Base-by-base conservation (phyloP, 1,284 basidiomycete genomes). In the Moesziomyces globuligerus region DNA sequence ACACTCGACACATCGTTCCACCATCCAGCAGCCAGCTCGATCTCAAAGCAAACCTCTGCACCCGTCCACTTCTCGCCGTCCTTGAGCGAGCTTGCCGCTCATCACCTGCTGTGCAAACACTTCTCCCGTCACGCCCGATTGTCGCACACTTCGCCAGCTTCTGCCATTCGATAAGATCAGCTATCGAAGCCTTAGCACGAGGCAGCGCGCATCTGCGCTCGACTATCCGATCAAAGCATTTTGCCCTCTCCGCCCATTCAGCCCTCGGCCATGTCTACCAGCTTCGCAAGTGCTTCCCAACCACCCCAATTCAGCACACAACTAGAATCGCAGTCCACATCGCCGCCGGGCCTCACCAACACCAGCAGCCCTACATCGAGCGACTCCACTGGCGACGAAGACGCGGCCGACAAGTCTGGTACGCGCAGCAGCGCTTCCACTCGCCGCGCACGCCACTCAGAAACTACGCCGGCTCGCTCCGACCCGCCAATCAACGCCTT, bases 331-430 rank as follows among this genome's bases (percentile, higher is more conserved):
- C 59, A 48, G 4, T 65, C 60, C 37, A 57, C 50, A 10, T 68
- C 70, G 21, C 70, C 65, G 32, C 70, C 70, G 4, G 57, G 56
- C 34, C 56, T 72, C 32, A 72, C 70, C 18, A 53, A 39, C 32
- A 50, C 65, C 25, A 65, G 60, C 50, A 68, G 65, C 28, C 70
- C 70, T 9, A 56, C 65, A 20, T 72, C 70, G 1, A 68, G 60
- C 53, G 70, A 69, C 41, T 72, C 70, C 1, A 65, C 53, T 2
- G 70, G 60, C 39, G 70, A 72, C 49, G 65, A 68, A 39, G 56
- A 65, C 44, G 48, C 29, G 24, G 21, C 46, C 46, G 45, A 47
- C 40, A 55, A 55, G n/a, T 50, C 44, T 36, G 38, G 44, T 11
- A 42, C 49, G 17, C 51, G 45, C 23, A 36, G 41, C 36, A 18